Base-by-base conservation (phyloP, 768 basidiomycete species). In the Suillus paluster region DNA sequence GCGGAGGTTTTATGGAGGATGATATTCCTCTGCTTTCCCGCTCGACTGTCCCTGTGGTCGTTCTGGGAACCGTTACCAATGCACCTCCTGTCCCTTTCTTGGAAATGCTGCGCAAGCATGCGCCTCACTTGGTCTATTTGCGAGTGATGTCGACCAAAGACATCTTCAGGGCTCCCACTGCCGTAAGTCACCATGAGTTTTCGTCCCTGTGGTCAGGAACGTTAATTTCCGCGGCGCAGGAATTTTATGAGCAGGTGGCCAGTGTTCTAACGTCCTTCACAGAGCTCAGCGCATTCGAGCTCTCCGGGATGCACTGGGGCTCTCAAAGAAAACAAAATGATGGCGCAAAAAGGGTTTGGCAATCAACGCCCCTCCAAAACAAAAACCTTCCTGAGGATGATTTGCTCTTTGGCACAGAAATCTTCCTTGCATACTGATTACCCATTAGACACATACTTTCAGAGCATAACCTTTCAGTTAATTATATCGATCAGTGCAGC, bases 241-340 rank as follows among this genome's bases (percentile, higher is more conserved):
- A 80, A 21, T 89, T 89, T 69, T 88, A 88, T 67, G 77, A 84
- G 52, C 81, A 87, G 64, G 83, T 89, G 46, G 83, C 88, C 58
- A 75, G 76, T 53, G 77, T 80, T 7, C 79, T 93, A 63, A 78
- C 81, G n/a, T 81, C 81, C 9, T 82, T 92, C 64, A 76, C 84
- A n/a, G 75, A 83, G 59, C 81, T 92, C 39, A 77, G 82, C 64
- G 83, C 84, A 50, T 91, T 91, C 68, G 91, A 92, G 70, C 83
- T 92, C 33, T 87, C 83, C 52, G 91, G 91, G 38, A 85, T 92
- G 76, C 88, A 88, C 65, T 92, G 90, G 89, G 80, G 83, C 53
- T 86, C 85, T 6, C 80, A 81, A n/a, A 79, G 75, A 50, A 78
- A 75, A 65, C 79, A 80, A 65, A 70, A 76, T 57, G 71, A 78